A percentile compares a stretch with the other conserved stretches of the same genome.
These are phyloP conservation scores for Aspergillus kassunensis DNA, from an alignment of 495 filamentous ascomycete genomes.

Conservation along the genomic window DNA sequence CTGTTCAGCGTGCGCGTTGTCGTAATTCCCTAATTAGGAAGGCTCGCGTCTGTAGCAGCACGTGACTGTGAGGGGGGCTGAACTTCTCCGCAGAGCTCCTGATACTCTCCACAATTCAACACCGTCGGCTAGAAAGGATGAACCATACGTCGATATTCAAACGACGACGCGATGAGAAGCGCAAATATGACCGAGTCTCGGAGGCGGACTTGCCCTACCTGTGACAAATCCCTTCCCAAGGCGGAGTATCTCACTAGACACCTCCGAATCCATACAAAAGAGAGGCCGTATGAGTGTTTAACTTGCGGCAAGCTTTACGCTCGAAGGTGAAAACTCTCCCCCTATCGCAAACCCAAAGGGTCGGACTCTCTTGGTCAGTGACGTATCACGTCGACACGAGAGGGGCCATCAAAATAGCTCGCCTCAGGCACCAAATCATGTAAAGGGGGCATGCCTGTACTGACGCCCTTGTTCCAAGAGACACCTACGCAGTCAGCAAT, in stretches of 20 bases:
- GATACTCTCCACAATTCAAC: too few relatives aligned
- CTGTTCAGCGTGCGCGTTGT: too few relatives aligned
- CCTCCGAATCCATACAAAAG: constrained; percentile 31
- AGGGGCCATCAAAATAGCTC: constrained; percentile 13
- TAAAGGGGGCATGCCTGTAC: background rate
- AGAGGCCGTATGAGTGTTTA: constrained; percentile 29
- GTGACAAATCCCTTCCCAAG: constrained; percentile 24
- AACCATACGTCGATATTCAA: background rate
- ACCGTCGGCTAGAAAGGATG: too few relatives aligned
- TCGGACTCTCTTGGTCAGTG: too few relatives aligned
- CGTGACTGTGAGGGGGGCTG: too few relatives aligned
- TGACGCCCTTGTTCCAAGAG: background rate
- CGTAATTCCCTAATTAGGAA: too few relatives aligned
- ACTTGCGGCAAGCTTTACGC: constrained; percentile 27
- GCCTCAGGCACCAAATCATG: background rate
- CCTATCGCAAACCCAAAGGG: background rate
- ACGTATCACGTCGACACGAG: constrained; percentile 15
- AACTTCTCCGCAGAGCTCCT: too few relatives aligned
- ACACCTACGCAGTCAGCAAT: background rate
- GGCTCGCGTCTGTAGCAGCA: too few relatives aligned
- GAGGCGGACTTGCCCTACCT: background rate
- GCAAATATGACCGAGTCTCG: background rate
- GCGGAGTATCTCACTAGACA: constrained; percentile 31
- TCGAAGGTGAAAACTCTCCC: constrained; percentile 17
- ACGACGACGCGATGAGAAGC: background rate